phyloP scores from a whole-genome alignment of 2,329 filamentous ascomycete species.

The Setomelanomma holmii region DNA sequence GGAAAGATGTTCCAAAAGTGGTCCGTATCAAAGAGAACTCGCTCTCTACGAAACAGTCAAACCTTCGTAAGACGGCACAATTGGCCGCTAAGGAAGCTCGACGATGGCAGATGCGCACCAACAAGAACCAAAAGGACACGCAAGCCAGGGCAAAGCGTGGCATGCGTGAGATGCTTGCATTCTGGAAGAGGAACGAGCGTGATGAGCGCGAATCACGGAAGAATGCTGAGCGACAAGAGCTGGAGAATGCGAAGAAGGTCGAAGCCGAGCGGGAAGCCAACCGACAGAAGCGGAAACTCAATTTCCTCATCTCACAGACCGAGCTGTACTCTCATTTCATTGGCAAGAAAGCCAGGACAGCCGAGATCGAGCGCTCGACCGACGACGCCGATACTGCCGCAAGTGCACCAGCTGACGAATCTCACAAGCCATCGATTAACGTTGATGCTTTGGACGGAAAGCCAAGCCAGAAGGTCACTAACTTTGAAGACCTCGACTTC shows the following conservation, averaged over 20 bases:
- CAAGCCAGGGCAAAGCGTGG: constrained; percentile 96
- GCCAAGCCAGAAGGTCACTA: constrained; percentile 76
- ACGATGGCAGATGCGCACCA: constrained; percentile 95
- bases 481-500: constrained; percentile 94
- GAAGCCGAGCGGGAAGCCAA: constrained; percentile 98
- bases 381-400: constrained; percentile 69
- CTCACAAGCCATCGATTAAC: constrained; percentile 55
- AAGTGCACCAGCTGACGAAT: constrained; percentile 42
- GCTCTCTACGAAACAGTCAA: constrained; percentile 86
- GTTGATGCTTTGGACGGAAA: constrained; percentile 57
- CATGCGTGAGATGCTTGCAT: constrained; percentile 99
- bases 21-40: constrained; percentile 88
- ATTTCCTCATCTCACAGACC: constrained; percentile 98
- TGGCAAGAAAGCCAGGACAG: constrained; percentile 98
- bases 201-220: constrained; percentile 95
- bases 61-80: constrained; percentile 96
- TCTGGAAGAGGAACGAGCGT: constrained; percentile 98
- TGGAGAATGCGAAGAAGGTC: constrained; percentile 94
- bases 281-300: constrained; percentile 96
- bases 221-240: constrained; percentile 91
- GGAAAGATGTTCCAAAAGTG: constrained; percentile 92
- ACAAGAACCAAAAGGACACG: constrained; percentile 98
- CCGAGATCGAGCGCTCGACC: constrained; percentile 89
- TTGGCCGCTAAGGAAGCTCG: constrained; percentile 96
- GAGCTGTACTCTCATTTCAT: constrained; percentile 99